Percentiles rank a stretch among this genome's conserved stretches.
Conservation (phyloP, 257 asterid genomes). For the Petunia secreta region DNA sequence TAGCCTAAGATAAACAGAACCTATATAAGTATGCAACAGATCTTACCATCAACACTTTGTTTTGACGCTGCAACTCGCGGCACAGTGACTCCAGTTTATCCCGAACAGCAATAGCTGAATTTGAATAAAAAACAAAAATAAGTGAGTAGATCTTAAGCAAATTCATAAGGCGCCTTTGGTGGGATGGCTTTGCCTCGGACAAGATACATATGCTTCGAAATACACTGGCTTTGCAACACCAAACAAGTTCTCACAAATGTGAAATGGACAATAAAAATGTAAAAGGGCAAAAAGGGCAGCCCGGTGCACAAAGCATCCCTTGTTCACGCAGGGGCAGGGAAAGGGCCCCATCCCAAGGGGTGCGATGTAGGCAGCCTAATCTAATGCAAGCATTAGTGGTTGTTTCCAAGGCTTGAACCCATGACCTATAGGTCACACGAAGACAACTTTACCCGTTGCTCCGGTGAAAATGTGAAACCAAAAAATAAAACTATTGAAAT, state of each 20-base stretch:
- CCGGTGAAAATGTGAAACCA: not conserved
- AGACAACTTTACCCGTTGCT: no score
- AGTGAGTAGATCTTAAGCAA: constrained; percentile 7
- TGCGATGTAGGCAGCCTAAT: no score
- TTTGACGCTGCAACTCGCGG: constrained; percentile 98
- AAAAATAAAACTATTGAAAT: not conserved
- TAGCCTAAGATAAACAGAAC: constrained; percentile 4
- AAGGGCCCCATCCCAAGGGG: no score
- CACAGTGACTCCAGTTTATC: constrained; percentile 96
- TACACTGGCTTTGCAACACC: not conserved
- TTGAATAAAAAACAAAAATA: constrained; percentile 30
- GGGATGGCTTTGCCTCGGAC: constrained; percentile 17
- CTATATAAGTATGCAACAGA: constrained; percentile 26
- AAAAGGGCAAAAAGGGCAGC: not conserved
- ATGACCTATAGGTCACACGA: no score
- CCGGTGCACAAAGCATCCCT: no score
- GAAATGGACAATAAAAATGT: not conserved
- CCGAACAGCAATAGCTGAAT: constrained; percentile 84
- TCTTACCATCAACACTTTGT: constrained; percentile 82
- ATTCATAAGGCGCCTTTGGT: constrained; percentile 17
- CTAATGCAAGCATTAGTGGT: no score
- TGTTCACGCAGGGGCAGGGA: no score
- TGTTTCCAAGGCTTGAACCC: no score
- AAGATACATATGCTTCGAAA: not conserved
- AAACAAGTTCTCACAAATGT: constrained; percentile 20